These are phyloP conservation scores for Paecilomyces niveus DNA, from an alignment of 2,329 filamentous ascomycete genomes.

Conservation along the genomic window DNA sequence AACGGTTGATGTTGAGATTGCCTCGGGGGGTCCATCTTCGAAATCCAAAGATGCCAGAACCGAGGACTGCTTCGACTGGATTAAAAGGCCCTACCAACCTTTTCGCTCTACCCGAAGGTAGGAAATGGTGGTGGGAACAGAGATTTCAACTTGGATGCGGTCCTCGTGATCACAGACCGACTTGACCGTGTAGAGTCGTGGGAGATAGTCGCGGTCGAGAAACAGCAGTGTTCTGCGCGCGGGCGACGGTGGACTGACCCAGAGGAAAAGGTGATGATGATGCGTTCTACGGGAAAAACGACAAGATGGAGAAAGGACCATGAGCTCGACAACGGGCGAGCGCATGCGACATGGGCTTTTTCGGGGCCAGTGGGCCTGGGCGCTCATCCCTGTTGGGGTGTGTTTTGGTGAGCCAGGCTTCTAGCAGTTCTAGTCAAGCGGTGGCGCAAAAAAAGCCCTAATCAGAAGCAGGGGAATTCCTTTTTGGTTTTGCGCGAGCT, in stretches of 20 bases:
- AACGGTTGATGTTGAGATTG: constrained; percentile 20
- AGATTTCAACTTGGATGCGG: neutral
- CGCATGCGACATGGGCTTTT: constrained; percentile 1
- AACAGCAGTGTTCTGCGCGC: constrained; percentile 14
- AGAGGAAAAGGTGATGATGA: constrained; percentile 2
- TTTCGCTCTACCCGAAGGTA: neutral
- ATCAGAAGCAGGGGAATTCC: neutral
- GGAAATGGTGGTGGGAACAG: neutral
- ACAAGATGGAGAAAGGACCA: constrained; percentile 4
- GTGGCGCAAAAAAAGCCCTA: neutral
- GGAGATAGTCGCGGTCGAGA: constrained; percentile 4
- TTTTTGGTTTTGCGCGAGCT: neutral
- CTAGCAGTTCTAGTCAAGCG: neutral
- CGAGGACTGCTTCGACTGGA: neutral
- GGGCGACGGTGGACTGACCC: constrained; percentile 9
- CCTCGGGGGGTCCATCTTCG: constrained; percentile 20
- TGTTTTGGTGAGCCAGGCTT: neutral
- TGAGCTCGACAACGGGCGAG: constrained; percentile 3
- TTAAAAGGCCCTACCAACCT: neutral
- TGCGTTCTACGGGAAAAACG: neutral
- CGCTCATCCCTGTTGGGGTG: neutral
- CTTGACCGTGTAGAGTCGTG: neutral
- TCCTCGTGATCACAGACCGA: neutral
- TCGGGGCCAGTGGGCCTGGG: constrained; percentile 2
- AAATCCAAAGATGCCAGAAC: neutral